A percentile compares a stretch with the other conserved stretches of the same genome.
Conservation (phyloP, 2,329 filamentous ascomycete genomes). For the Didymella arachidicola region DNA sequence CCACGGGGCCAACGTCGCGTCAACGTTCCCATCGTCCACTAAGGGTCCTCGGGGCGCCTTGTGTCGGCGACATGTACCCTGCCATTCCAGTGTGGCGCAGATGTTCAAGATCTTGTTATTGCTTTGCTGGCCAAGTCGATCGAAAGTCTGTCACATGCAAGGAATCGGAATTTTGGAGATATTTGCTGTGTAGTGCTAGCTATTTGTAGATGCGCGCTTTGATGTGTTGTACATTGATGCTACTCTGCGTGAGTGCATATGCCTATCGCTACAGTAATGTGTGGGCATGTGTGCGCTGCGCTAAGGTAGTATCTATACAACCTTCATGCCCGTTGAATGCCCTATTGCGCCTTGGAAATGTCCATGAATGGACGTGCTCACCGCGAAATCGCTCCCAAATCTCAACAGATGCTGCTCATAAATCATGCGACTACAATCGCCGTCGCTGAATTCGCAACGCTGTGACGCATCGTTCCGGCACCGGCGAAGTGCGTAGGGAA, state of each 20-base stretch:
- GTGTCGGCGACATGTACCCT: background rate
- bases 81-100: constrained; percentile 11
- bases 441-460: constrained; percentile 8
- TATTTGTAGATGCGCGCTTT: background rate
- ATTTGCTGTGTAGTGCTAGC: background rate
- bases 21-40: constrained; percentile 11
- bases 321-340: constrained; percentile 7
- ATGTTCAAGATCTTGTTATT: constrained; percentile 2
- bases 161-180: background rate
- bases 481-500: background rate
- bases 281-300: background rate
- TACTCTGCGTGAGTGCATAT: background rate
- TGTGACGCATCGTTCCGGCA: constrained; percentile 8
- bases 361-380: background rate
- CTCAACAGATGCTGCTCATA: constrained; percentile 12
- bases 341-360: constrained; percentile 1
- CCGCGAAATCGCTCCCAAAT: constrained; percentile 9
- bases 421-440: background rate
- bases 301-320: constrained; percentile 5
- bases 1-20: constrained; percentile 8
- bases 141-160: constrained; percentile 8
- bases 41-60: background rate
- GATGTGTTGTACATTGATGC: background rate
- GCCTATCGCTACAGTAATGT: background rate
- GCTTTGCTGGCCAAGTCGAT: constrained; percentile 2